Evolutionary conservation across 192 early-diverging fungal species (phyloP).

Genomic region (Gryganskiella cystojenkinii): DNA sequence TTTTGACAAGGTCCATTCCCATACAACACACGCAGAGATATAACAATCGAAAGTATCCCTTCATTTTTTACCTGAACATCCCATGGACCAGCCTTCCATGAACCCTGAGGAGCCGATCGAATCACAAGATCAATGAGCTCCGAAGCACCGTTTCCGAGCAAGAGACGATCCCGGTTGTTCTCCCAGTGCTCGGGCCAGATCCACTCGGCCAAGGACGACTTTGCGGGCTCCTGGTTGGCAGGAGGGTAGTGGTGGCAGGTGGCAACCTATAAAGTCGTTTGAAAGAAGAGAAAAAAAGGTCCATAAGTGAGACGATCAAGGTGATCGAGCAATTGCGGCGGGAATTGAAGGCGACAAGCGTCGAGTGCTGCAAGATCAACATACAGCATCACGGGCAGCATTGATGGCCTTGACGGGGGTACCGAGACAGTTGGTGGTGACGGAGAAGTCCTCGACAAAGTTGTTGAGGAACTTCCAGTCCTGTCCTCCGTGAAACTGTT

Average conservation of each 20-base stretch:
- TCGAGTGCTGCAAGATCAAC: constrained; percentile 12
- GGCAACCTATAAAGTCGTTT: constrained; percentile 55
- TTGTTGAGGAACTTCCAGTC: constrained; percentile 84
- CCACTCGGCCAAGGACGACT: constrained; percentile 81
- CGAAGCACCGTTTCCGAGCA: constrained; percentile 91
- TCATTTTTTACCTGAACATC: constrained; percentile 66
- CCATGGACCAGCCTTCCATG: constrained; percentile 91
- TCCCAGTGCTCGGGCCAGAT: constrained; percentile 75
- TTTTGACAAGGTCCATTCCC: not conserved
- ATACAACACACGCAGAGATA: too few relatives aligned
- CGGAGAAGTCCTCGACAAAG: constrained; percentile 93
- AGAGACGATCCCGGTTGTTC: constrained; percentile 69
- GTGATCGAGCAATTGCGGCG: not conserved
- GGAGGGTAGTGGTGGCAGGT: constrained; percentile 91
- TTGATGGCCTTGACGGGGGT: constrained; percentile 79
- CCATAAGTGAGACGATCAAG: not conserved
- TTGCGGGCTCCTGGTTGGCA: constrained; percentile 92
- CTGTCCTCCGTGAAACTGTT: constrained; percentile 91
- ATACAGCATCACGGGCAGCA: constrained; percentile 78
- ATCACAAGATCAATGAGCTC: constrained; percentile 92
- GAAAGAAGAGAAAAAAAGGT: constrained; percentile 6
- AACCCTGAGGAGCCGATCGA: constrained; percentile 76
- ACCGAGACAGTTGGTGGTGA: constrained; percentile 91
- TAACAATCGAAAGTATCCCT: too few relatives aligned
- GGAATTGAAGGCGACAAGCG: not conserved